Base-by-base conservation (phyloP, 208 protist species). In the Trypanosomatidae sp. region DNA sequence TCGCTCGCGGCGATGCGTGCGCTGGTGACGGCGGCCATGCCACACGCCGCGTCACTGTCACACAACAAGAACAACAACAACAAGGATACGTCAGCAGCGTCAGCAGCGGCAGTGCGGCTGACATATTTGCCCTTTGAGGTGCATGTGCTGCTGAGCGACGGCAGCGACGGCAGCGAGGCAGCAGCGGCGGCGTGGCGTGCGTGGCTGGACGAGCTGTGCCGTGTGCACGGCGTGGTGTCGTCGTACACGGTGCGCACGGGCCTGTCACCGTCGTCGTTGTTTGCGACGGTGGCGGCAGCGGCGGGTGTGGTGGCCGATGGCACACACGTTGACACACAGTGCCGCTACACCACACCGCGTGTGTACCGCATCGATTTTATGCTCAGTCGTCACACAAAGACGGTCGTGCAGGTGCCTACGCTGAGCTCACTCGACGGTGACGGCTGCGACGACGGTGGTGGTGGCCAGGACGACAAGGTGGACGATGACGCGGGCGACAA, bases 341-440 rank as follows among this genome's bases (percentile, higher is more conserved):
- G 53, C 18, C 81, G 70, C 20, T 72, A 67, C 42, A 43, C 48
- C 13, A 44, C 25, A 2, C 72, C 73, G 13, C 68, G 66, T 4
- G 66, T 88, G 16, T 92, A 76, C 57, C 69, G 72, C 20, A 71
- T 92, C 26, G 77, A 83, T 55, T 87, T 92, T 61, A 57, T 84
- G 13, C 56, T 88, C 4, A 83, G 65, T 40, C 73, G 68, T 22
- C 60, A 62, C 43, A 87, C 74, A 4, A 92, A 92, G 53, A 55
- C 51, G 7, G 66, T 82, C 18, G 71, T 75, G 52, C 81, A 91
- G 61, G 47, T 70, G 10, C 62, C 74, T 11, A 54, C 53, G 15
- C 69, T 61, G 16, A 79, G 74, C 25, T 67, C 67, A 3, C 66
- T 91, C 16, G 39, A 56, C 25, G 37, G 33, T 13, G 33, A 57